phyloP scores from a whole-genome alignment of 306 rosid species.

The Rosa persica region DNA sequence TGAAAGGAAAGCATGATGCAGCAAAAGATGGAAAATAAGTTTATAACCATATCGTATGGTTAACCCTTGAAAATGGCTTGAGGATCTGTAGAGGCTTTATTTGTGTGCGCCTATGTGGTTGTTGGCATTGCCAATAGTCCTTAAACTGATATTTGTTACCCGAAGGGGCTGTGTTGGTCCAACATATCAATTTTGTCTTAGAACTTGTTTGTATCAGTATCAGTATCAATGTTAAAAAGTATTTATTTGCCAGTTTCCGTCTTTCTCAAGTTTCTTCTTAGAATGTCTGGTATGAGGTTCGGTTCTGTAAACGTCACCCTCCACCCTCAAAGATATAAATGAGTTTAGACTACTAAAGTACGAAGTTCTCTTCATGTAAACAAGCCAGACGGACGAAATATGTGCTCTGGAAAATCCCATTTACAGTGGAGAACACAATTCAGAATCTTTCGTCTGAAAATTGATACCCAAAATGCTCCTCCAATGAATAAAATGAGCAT shows the following conservation, averaged over 20 bases:
- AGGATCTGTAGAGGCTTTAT: conserved; percentile 7
- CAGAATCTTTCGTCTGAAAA: background rate
- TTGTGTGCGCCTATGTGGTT: background rate
- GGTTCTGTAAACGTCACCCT: background rate
- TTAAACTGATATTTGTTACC: background rate
- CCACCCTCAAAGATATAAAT: background rate
- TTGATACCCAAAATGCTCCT: background rate
- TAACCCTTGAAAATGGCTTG: background rate
- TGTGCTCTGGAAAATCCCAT: background rate
- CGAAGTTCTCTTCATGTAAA: background rate
- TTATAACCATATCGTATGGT: conserved; percentile 16
- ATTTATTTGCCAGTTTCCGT: background rate
- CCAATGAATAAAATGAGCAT: background rate
- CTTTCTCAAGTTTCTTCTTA: background rate
- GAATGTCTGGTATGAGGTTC: background rate
- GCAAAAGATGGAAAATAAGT: conserved; percentile 24
- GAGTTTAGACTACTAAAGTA: background rate
- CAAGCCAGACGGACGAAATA: background rate
- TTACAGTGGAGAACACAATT: background rate
- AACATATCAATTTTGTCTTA: conserved; percentile 33
- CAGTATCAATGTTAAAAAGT: background rate
- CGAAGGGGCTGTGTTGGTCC: conserved; percentile 18
- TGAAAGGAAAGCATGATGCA: conserved; percentile 30
- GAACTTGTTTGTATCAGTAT: conserved; percentile 1
- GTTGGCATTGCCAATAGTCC: conserved; percentile 9